Conservation (phyloP, 305 asterid species). For the Fraxinus albicans region DNA sequence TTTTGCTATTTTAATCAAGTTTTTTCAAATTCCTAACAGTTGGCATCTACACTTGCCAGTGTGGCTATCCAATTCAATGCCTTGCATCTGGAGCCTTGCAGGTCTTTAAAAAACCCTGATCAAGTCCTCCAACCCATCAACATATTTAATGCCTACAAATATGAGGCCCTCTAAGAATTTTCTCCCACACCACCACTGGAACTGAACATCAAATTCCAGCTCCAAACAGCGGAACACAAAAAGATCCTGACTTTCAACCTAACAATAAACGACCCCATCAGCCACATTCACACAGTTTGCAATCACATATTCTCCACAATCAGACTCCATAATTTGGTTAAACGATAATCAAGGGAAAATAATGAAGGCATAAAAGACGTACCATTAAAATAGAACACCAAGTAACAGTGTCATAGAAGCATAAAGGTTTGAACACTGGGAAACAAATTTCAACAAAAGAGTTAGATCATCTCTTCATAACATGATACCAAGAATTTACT, state of each 20-base stretch:
- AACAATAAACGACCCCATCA: background rate
- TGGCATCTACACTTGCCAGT: background rate
- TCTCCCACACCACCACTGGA: too few relatives aligned
- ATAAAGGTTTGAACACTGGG: background rate
- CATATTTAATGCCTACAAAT: background rate
- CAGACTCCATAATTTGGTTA: background rate
- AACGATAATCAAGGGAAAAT: background rate
- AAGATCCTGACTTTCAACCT: background rate
- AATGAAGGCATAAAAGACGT: background rate
- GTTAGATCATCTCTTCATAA: background rate
- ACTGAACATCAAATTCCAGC: background rate
- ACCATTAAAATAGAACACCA: background rate
- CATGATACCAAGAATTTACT: conserved; percentile 28
- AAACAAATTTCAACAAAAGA: background rate
- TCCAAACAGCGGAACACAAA: background rate
- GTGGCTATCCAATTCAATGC: background rate
- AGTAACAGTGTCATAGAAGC: background rate
- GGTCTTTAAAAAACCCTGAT: background rate
- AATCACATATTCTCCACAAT: background rate
- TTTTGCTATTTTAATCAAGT: too few relatives aligned
- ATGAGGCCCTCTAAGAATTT: background rate
- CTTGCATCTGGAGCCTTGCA: background rate
- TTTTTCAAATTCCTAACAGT: background rate
- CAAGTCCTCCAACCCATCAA: too few relatives aligned
- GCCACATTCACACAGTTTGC: background rate